Evolutionary conservation across 164 flowering plant genomes (phyloP).

Genomic region (Aristolochia contorta): DNA sequence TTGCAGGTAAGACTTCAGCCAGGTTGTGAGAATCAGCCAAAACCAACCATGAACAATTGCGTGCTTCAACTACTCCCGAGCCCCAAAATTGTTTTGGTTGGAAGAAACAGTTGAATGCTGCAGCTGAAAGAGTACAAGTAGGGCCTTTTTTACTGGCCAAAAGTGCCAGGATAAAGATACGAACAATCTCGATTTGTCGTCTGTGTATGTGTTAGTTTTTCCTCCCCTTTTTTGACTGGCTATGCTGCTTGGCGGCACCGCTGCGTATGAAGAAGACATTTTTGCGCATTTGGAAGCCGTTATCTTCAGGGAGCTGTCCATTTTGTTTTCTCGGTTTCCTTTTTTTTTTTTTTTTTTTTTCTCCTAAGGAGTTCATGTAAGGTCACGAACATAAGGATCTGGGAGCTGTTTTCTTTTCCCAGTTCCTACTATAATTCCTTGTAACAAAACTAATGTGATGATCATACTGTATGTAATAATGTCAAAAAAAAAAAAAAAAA

Average conservation of each 20-base stretch:
- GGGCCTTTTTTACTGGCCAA: not conserved
- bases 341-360: too few relatives aligned
- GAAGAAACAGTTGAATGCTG: constrained; percentile 21
- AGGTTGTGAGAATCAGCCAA: constrained; percentile 23
- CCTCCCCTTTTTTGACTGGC: constrained; percentile 18
- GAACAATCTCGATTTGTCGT: not conserved
- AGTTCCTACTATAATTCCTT: too few relatives aligned
- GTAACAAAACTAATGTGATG: too few relatives aligned
- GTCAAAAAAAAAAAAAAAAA: too few relatives aligned
- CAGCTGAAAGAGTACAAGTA: not conserved
- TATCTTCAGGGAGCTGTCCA: constrained; percentile 13
- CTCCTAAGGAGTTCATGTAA: too few relatives aligned
- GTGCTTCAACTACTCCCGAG: constrained; percentile 33
- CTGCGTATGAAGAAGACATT: not conserved
- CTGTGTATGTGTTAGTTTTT: constrained; percentile 8
- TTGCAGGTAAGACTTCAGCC: constrained; percentile 40
- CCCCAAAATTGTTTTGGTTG: constrained; percentile 33
- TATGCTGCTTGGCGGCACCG: constrained; percentile 12
- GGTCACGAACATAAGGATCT: too few relatives aligned
- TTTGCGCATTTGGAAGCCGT: constrained; percentile 11
- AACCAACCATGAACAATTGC: constrained; percentile 20
- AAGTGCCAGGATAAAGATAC: not conserved
- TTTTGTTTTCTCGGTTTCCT: too few relatives aligned
- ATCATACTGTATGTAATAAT: too few relatives aligned
- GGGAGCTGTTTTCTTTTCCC: too few relatives aligned